Percentiles rank a stretch among this genome's conserved stretches.
These are phyloP conservation scores for Pulveroboletus sp. DNA, from an alignment of 1,284 basidiomycete genomes.

Conservation along the genomic window DNA sequence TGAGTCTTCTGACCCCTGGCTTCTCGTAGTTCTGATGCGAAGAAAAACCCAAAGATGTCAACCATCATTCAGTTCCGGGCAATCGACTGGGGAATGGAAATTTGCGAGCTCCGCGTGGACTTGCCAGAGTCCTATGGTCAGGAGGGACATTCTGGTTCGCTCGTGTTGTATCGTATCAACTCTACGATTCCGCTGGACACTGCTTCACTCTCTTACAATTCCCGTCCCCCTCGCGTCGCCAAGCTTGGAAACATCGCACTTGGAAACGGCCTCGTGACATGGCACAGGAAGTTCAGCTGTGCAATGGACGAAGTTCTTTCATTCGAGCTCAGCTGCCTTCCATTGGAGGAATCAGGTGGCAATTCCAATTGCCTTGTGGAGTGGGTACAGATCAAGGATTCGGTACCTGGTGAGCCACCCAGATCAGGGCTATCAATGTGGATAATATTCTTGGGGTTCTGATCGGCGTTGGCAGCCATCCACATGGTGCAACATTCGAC, in stretches of 20 bases:
- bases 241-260: conserved; percentile 10
- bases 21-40: too few species aligned
- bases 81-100: conserved; percentile 24
- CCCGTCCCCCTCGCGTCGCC: conserved; percentile 13
- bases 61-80: conserved; percentile 20
- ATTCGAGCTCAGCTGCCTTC: conserved; percentile 17
- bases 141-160: conserved; percentile 4
- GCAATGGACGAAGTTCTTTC: conserved; percentile 16
- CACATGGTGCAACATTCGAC: conserved; percentile 19
- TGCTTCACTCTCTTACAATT: conserved; percentile 12
- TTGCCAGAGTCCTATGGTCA: conserved; percentile 9
- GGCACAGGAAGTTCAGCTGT: conserved; percentile 20
- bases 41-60: conserved; percentile 18
- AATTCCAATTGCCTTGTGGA: conserved; percentile 11
- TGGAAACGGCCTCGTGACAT: conserved; percentile 1
- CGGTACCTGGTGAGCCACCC: conserved; percentile 11
- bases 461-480: conserved; percentile 12
- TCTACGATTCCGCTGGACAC: conserved; percentile 15
- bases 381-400: conserved; percentile 20
- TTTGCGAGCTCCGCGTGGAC: conserved; percentile 18
- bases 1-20: conserved; percentile 1
- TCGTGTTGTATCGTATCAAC: conserved; percentile 17
- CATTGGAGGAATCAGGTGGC: conserved; percentile 10
- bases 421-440: background rate
- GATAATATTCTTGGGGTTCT: conserved; percentile 1